Base-by-base conservation (phyloP, 2,329 filamentous ascomycete species). In the Ophiostoma angusticollis region DNA sequence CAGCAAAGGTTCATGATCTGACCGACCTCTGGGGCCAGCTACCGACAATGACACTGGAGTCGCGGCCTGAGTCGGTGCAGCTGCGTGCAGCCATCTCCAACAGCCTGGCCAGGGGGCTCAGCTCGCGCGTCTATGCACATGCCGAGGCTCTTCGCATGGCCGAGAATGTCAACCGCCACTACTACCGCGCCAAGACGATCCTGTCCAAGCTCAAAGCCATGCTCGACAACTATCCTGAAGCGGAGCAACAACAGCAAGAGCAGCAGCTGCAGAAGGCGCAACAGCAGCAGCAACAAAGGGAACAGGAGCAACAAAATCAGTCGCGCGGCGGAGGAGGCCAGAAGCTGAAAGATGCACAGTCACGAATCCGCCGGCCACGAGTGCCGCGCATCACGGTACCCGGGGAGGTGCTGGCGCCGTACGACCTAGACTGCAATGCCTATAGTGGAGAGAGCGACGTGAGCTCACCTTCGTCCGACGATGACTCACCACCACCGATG, bases 391-490 rank as follows among this genome's bases (percentile, higher is more conserved):
- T 80, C 32, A 79, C 74, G 2, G 73, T 80, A 9, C 75, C 75
- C 1, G 75, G 75, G 31, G 74, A 80, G 52, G 75, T 80, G 8
- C 61, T 79, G 33, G 74, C 75, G 2, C 75, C 75, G 0, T 78
- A 78, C 49, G 75, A 80, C 40, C 57, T 78, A 18, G 72, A 77
- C 42, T 77, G 75, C 52, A 72, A 77, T 37, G 62, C 65, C 1
- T 73, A 67, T 42, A 70, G 61, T 33, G 70, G 68, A 17, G 65
- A 65, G 12, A 69, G 63, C 47, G 70, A 72, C 16, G n/a, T 45
- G 6, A 49, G 44, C 30, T 47, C 43, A 19, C 37, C 45, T 7
- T 40, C 47, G 11, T 46, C 44, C 3, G 46, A 62, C 5, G 62
- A 67, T 14, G 53, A 58, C 18, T 57, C 61, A 3, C 56, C 58